phyloP scores from a whole-genome alignment of 2,329 filamentous ascomycete species.

The Sporothrix dimorphospora region DNA sequence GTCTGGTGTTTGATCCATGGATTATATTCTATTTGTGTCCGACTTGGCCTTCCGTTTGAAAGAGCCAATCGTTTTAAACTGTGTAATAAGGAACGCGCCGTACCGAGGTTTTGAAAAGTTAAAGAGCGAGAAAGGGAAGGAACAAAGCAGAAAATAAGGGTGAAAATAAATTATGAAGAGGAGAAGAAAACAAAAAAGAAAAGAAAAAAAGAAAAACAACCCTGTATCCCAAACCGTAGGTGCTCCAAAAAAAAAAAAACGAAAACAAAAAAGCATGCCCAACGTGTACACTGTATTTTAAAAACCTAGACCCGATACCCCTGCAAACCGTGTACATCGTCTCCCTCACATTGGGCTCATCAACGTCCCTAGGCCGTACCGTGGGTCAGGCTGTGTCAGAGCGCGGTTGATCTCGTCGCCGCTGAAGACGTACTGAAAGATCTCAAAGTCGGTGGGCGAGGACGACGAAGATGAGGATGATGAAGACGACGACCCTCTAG shows the following conservation, averaged over 20 bases:
- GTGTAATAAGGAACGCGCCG: not conserved
- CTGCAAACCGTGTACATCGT: not conserved
- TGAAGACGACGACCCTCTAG: constrained; percentile 35
- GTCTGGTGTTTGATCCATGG: not conserved
- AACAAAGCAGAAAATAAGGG: not conserved
- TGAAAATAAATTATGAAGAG: not conserved
- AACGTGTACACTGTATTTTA: not conserved
- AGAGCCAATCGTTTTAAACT: not conserved
- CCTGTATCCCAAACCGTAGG: not conserved
- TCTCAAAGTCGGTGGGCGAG: constrained; percentile 51
- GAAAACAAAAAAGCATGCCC: not conserved
- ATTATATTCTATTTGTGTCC: not conserved
- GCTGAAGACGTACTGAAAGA: constrained; percentile 59
- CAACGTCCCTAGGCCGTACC: constrained; percentile 58
- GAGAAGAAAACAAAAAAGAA: not conserved
- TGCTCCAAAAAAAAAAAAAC: constrained; percentile 23
- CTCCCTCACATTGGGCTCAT: constrained; percentile 41
- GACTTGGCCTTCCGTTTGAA: not conserved
- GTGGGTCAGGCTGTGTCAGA: constrained; percentile 56
- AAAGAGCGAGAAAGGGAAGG: not conserved
- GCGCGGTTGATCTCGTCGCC: constrained; percentile 53
- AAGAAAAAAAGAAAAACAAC: not conserved
- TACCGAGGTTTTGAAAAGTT: not conserved
- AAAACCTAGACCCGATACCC: not conserved
- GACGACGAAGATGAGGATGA: constrained; percentile 26